Conservation (phyloP, 164 flowering plant genomes). For the Vitis cinerea region DNA sequence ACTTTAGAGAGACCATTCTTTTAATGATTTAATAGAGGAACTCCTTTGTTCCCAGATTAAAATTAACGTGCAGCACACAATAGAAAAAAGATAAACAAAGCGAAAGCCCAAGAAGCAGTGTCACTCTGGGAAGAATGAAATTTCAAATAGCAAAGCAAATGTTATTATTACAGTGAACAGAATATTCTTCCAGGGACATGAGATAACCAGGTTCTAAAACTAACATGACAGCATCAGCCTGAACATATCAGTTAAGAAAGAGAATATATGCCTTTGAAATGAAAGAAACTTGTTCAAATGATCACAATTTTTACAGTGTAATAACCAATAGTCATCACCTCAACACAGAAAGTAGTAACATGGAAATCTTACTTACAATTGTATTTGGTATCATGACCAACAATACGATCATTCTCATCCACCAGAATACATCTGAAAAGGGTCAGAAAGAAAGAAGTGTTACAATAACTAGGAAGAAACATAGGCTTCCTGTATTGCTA, state of each 20-base stretch:
- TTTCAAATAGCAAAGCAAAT: too few species aligned
- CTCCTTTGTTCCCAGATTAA: too few species aligned
- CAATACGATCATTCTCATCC: slow-evolving; percentile 82
- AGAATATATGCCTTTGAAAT: neutral
- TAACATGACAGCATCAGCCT: neutral
- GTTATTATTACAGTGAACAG: too few species aligned
- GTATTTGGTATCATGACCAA: slow-evolving; percentile 92
- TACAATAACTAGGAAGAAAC: neutral
- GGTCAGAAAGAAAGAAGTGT: neutral
- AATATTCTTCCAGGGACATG: neutral
- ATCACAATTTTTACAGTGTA: neutral
- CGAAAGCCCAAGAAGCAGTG: too few species aligned
- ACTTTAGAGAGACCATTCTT: too few species aligned
- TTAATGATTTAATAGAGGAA: too few species aligned
- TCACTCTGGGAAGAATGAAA: too few species aligned
- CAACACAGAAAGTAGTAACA: neutral
- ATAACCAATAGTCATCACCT: neutral
- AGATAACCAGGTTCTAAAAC: neutral
- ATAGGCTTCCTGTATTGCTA: too few species aligned
- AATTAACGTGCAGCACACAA: too few species aligned
- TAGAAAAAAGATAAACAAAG: too few species aligned
- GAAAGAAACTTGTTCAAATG: neutral
- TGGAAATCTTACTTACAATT: slow-evolving; percentile 74
- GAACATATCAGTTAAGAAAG: neutral
- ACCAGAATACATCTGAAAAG: slow-evolving; percentile 87